Percentiles rank a stretch among this genome's conserved stretches.
Evolutionary conservation across 768 basidiomycete species (phyloP).

Genomic region (Russula griseocarnosa): DNA sequence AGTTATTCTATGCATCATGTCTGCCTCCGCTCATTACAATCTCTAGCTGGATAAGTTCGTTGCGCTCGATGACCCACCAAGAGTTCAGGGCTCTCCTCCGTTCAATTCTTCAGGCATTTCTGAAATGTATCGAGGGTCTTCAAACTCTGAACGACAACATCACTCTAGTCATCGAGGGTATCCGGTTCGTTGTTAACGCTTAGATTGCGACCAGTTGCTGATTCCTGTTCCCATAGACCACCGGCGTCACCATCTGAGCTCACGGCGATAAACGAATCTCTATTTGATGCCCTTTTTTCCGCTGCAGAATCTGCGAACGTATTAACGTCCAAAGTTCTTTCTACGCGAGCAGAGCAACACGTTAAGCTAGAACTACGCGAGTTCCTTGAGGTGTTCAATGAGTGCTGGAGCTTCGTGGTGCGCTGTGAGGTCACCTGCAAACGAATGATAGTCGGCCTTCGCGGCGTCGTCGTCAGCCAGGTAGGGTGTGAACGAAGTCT

Average conservation of each 20-base stretch:
- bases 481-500: conserved; percentile 35
- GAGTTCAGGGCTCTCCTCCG: conserved; percentile 64
- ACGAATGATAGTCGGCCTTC: conserved; percentile 88
- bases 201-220: background rate
- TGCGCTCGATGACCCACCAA: conserved; percentile 63
- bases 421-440: conserved; percentile 80
- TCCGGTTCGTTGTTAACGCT: conserved; percentile 36
- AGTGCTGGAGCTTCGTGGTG: conserved; percentile 87
- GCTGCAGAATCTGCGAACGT: conserved; percentile 84
- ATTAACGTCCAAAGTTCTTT: conserved; percentile 73
- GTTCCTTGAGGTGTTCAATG: conserved; percentile 79
- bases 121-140: conserved; percentile 65
- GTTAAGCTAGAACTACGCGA: conserved; percentile 62
- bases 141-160: conserved; percentile 58
- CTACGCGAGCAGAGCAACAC: conserved; percentile 74
- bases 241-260: conserved; percentile 41
- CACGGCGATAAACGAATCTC: conserved; percentile 55
- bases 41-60: conserved; percentile 45
- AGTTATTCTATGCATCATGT: background rate
- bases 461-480: conserved; percentile 83
- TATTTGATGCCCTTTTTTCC: conserved; percentile 72
- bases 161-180: conserved; percentile 51
- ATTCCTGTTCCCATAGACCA: conserved; percentile 33
- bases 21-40: background rate
- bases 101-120: conserved; percentile 54